Percentiles rank a stretch among this genome's conserved stretches.
phyloP scores from a whole-genome alignment of 2,329 filamentous ascomycete genomes.

The Colletotrichum musae region DNA sequence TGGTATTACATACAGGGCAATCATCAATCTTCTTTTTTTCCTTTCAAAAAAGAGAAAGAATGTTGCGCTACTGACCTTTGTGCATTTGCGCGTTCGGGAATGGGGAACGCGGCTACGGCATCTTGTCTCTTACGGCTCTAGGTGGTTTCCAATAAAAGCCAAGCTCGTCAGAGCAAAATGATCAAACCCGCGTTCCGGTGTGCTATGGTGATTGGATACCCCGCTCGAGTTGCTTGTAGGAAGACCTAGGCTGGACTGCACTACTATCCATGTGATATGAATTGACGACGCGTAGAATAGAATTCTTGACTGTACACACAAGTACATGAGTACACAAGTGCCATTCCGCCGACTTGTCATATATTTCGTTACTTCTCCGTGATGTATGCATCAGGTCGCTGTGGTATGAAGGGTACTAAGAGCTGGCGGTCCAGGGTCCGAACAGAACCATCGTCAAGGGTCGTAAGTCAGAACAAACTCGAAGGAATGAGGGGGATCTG shows the following conservation, averaged over 20 bases:
- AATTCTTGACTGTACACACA: background rate
- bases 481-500: no score
- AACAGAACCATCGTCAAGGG: background rate
- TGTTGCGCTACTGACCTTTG: conserved; percentile 44
- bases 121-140: conserved; percentile 44
- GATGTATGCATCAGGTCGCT: no score
- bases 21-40: conserved; percentile 39
- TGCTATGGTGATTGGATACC: conserved; percentile 34
- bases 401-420: background rate
- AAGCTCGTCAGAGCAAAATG: conserved; percentile 57
- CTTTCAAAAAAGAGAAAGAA: conserved; percentile 26
- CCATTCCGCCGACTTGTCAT: no score
- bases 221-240: background rate
- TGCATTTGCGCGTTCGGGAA: conserved; percentile 62
- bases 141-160: conserved; percentile 57
- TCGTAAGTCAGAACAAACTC: conserved; percentile 23
- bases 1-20: conserved; percentile 43
- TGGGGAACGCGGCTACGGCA: conserved; percentile 60
- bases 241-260: background rate
- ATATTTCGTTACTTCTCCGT: background rate
- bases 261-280: conserved; percentile 23
- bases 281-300: background rate
- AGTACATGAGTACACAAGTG: no score
- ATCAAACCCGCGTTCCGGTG: conserved; percentile 43
- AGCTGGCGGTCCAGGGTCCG: background rate